These are phyloP conservation scores for Asterochloris sp. DNA, from an alignment of 139 green algal species.

Conservation along the genomic window DNA sequence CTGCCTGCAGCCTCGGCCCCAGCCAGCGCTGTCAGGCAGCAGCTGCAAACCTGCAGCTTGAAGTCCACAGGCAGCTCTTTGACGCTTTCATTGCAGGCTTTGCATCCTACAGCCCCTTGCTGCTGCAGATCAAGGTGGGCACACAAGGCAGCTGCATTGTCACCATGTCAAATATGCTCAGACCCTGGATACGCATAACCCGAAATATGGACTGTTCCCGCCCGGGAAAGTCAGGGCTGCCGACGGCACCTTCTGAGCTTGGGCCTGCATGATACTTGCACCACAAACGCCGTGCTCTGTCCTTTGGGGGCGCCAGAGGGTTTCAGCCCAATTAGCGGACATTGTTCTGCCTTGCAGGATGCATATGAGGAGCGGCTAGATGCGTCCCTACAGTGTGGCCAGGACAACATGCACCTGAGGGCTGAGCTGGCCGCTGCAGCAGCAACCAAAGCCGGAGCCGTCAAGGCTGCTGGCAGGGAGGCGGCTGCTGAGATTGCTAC, in stretches of 20 bases:
- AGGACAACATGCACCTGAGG: conserved; percentile 6
- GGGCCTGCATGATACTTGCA: background rate
- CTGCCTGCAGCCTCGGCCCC: background rate
- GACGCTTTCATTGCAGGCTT: conserved; percentile 10
- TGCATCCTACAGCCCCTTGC: background rate
- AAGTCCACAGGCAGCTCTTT: conserved; percentile 3
- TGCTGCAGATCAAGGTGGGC: conserved; percentile 1
- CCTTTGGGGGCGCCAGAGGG: background rate
- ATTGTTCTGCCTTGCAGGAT: conserved; percentile 6
- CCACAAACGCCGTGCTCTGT: background rate
- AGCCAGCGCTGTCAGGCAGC: conserved; percentile 7
- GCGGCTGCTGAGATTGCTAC: conserved; percentile 10
- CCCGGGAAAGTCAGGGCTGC: no score
- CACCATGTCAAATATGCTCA: no score
- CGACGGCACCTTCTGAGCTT: background rate
- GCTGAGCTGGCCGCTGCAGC: conserved; percentile 14
- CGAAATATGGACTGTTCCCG: background rate
- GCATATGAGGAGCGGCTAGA: background rate
- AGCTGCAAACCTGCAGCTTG: background rate
- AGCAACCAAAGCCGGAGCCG: background rate
- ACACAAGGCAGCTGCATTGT: background rate
- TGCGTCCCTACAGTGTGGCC: background rate
- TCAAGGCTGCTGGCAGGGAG: background rate
- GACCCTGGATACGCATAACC: no score
- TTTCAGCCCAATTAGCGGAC: background rate